Evolutionary conservation across 2,329 filamentous ascomycete species (phyloP), one percentile per base, ranked within the genome.

Genomic region (Colletotrichum plurivorum): DNA sequence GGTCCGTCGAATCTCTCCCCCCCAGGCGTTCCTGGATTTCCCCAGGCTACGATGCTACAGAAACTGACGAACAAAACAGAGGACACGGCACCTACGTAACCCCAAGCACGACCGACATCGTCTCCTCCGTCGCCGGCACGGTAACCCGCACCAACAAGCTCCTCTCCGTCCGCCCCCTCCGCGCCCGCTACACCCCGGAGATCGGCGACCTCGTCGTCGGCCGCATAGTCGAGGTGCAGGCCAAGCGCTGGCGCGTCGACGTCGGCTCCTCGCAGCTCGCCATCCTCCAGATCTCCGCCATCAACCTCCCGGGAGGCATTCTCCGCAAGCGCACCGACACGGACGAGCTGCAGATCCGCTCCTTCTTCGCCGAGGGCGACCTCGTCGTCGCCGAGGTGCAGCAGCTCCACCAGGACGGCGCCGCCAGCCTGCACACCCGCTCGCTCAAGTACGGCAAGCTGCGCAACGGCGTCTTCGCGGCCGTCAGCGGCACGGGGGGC

Each of bases 321-420:
- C 85, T 98, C 75, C 90, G 96, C 67, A 93, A 95, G 78, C 88
- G 96, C 73, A 99, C 96, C 31, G 95, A 95, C 76, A 97, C 96
- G 16, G 96, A 99, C 80, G 96, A 98, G 84, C 87, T 99, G 75
- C 96, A 98, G 82, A 98, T 99, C 81, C 90, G 96, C 58, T 94
- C 91, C n/a, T 99, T 98, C 82, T 98, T 99, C 83, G 91, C 92
- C 63, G 96, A 99, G 81, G 96, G 96, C 13, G 96, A 99, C 78
- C 83, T 99, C 60, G 84, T 99, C 16, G 93, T 98, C 18, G 96
- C 96, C 1, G 96, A 99, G 83, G 96, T 99, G 63, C 96, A 99
- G 86, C 89, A 90, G 74, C 85, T 99, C 63, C 94, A 94, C 79
- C 88, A 90, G 67, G 95, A 98, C 81, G 95, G 95, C 67, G 92